phyloP scores from a whole-genome alignment of 306 rosid species.

The Cicer bijugum region DNA sequence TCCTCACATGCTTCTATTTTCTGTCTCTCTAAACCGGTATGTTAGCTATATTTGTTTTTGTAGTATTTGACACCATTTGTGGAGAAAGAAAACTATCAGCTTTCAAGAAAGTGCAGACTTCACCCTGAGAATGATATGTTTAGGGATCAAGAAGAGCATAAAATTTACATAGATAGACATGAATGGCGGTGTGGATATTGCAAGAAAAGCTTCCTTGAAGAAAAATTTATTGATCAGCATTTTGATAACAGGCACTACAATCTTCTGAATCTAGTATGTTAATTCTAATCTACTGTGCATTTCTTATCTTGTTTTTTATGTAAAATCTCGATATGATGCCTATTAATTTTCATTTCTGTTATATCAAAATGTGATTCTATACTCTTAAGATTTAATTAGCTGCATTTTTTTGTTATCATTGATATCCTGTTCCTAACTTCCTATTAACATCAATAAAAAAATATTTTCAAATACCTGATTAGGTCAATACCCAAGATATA shows the following conservation, averaged over 20 bases:
- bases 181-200: constrained; percentile 98
- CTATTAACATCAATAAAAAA: neutral
- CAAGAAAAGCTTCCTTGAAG: constrained; percentile 89
- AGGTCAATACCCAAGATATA: neutral
- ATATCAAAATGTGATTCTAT: constrained; percentile 16
- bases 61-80: constrained; percentile 89
- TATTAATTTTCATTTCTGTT: constrained; percentile 20
- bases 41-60: constrained; percentile 42
- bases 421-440: constrained; percentile 13
- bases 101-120: constrained; percentile 72
- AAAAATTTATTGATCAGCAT: constrained; percentile 90
- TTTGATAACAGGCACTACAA: constrained; percentile 84
- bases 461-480: neutral
- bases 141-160: constrained; percentile 92
- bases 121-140: constrained; percentile 81
- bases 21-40: neutral
- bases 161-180: constrained; percentile 63
- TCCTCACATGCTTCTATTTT: neutral
- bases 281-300: constrained; percentile 27
- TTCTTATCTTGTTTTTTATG: constrained; percentile 18
- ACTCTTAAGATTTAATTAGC: neutral
- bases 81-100: constrained; percentile 68
- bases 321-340: constrained; percentile 13
- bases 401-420: constrained; percentile 12
- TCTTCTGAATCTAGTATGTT: constrained; percentile 88